Evolutionary conservation across 345 rosid genomes (phyloP).

Genomic region (Laguncularia racemosa): DNA sequence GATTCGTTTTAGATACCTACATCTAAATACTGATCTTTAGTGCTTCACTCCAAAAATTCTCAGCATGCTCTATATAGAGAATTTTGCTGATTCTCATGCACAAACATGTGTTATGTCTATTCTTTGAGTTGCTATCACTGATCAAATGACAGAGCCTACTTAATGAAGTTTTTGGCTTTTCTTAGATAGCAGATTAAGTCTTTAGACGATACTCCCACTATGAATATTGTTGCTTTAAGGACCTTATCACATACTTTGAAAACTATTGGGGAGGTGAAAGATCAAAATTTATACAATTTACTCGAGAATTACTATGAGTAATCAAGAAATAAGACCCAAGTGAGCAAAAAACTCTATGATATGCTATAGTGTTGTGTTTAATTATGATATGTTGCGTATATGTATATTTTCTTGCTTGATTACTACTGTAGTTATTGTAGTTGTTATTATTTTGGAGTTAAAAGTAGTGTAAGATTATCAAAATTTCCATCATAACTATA

Average conservation of each 20-base stretch:
- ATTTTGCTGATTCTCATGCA: conserved; percentile 69
- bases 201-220: conserved; percentile 56
- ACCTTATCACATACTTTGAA: conserved; percentile 74
- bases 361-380: too few relatives aligned
- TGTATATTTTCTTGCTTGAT: too few relatives aligned
- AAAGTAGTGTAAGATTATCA: too few relatives aligned
- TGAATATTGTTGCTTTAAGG: conserved; percentile 83
- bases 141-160: conserved; percentile 92
- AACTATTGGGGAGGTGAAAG: conserved; percentile 98
- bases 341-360: too few relatives aligned
- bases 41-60: conserved; percentile 55
- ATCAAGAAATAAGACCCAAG: too few relatives aligned
- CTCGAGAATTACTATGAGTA: too few relatives aligned
- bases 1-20: conserved; percentile 53
- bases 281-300: too few relatives aligned
- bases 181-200: conserved; percentile 89
- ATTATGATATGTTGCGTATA: too few relatives aligned
- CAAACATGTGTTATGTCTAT: conserved; percentile 94
- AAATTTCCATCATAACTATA: too few relatives aligned
- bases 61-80: conserved; percentile 68
- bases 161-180: conserved; percentile 82
- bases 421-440: too few relatives aligned
- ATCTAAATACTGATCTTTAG: conserved; percentile 82
- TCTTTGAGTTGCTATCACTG: conserved; percentile 81
- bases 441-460: too few relatives aligned